A percentile compares a stretch with the other conserved stretches of the same genome.
These are phyloP conservation scores for Flaveria linearis DNA, from an alignment of 129 eudicot species.

Conservation along the genomic window DNA sequence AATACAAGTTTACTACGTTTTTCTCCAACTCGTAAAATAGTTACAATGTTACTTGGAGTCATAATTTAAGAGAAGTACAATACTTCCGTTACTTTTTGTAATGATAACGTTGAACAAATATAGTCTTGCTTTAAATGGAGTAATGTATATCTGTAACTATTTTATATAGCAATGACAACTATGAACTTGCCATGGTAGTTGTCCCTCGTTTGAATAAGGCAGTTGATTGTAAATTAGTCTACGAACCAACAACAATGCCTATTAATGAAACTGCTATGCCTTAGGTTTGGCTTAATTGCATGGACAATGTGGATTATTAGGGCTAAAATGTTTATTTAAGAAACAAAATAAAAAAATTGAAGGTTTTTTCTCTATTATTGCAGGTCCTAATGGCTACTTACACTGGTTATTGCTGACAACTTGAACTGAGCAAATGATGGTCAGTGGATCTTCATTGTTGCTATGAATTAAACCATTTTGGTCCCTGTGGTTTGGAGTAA, in stretches of 20 bases:
- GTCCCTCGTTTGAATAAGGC: not conserved
- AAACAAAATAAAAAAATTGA: constrained; percentile 1
- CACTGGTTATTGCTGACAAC: constrained; percentile 8
- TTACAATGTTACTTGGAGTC: too few species aligned
- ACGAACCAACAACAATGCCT: not conserved
- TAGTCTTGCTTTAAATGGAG: too few species aligned
- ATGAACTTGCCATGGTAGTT: too few species aligned
- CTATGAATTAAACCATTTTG: not conserved
- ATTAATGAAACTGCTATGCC: not conserved
- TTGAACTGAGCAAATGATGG: not conserved
- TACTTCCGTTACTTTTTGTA: too few species aligned
- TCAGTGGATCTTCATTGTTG: constrained; percentile 8
- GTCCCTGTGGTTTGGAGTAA: too few species aligned
- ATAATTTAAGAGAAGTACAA: too few species aligned
- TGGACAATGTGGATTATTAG: not conserved
- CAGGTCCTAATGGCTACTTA: constrained; percentile 15
- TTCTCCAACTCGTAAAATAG: too few species aligned
- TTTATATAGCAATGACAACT: too few species aligned
- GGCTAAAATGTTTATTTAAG: not conserved
- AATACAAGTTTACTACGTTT: too few species aligned
- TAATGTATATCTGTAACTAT: too few species aligned
- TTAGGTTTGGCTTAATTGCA: not conserved
- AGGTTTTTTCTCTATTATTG: not conserved
- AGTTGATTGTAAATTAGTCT: not conserved
- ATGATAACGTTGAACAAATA: too few species aligned